These are phyloP conservation scores for Boletus insuetus DNA, from an alignment of 768 basidiomycete genomes.

Conservation along the genomic window DNA sequence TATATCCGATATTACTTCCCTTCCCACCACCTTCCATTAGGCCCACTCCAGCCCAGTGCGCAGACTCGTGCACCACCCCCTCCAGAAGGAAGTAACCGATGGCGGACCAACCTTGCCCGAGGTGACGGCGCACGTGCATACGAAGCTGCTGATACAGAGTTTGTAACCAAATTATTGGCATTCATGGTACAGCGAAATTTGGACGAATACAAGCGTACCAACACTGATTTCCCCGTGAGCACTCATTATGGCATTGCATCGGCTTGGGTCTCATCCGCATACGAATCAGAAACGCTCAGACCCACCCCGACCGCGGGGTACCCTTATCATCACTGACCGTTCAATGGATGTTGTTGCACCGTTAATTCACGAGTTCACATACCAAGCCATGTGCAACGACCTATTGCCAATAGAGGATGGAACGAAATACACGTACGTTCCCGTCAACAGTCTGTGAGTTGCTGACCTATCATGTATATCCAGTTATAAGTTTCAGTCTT, in stretches of 20 bases:
- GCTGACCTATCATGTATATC: background rate
- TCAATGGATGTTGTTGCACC: slow-evolving; percentile 92
- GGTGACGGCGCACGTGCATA: slow-evolving; percentile 66
- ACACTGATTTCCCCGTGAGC: slow-evolving; percentile 85
- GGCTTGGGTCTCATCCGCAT: background rate
- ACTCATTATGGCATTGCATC: background rate
- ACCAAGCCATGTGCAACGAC: slow-evolving; percentile 98
- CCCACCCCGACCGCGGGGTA: slow-evolving; percentile 64
- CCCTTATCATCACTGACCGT: slow-evolving; percentile 92
- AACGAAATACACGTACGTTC: slow-evolving; percentile 75
- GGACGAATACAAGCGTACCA: slow-evolving; percentile 83
- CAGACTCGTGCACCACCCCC: slow-evolving; percentile 67
- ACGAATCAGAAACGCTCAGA: slow-evolving; percentile 50
- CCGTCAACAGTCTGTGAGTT: slow-evolving; percentile 10
- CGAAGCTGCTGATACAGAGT: slow-evolving; percentile 71
- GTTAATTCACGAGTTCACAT: slow-evolving; percentile 95
- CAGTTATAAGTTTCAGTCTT: slow-evolving; percentile 94
- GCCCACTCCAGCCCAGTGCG: slow-evolving; percentile 69
- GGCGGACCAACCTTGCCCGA: slow-evolving; percentile 80
- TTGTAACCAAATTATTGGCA: slow-evolving; percentile 78
- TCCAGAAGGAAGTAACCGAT: slow-evolving; percentile 59
- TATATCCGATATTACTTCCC: slow-evolving; percentile 92
- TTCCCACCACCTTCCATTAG: slow-evolving; percentile 76
- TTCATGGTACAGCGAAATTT: slow-evolving; percentile 79
- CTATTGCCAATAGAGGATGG: slow-evolving; percentile 87